Percentiles rank a stretch among this genome's conserved stretches.
Evolutionary conservation across 1,284 basidiomycete genomes (phyloP).

Genomic region (Earliella scabrosa): DNA sequence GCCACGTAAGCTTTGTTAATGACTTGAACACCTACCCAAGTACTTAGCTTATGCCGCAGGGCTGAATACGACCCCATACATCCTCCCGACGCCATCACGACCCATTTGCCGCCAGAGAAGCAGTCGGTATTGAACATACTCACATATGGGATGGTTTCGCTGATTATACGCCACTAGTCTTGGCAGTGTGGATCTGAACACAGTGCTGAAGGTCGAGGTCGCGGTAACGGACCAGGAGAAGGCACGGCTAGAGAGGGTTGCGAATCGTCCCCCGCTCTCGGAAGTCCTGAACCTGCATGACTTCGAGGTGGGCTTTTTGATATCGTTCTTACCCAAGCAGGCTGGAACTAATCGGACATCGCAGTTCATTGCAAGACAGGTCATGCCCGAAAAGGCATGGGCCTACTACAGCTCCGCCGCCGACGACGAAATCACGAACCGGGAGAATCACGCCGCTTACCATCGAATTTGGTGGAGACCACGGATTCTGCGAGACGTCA

Average conservation of each 20-base stretch:
- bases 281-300: slow-evolving; percentile 90
- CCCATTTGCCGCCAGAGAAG: slow-evolving; percentile 78
- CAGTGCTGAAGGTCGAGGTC: slow-evolving; percentile 60
- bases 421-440: slow-evolving; percentile 86
- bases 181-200: slow-evolving; percentile 69
- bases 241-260: slow-evolving; percentile 54
- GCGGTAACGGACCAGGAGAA: slow-evolving; percentile 65
- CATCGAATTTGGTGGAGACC: slow-evolving; percentile 96
- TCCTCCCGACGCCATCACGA: slow-evolving; percentile 86
- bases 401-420: slow-evolving; percentile 89
- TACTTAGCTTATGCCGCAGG: slow-evolving; percentile 33
- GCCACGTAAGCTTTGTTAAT: slow-evolving; percentile 57
- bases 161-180: slow-evolving; percentile 46
- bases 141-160: not conserved
- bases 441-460: slow-evolving; percentile 90
- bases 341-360: not conserved
- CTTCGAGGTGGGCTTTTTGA: slow-evolving; percentile 63
- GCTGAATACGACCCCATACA: slow-evolving; percentile 88
- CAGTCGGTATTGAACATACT: slow-evolving; percentile 50
- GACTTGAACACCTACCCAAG: slow-evolving; percentile 4
- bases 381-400: slow-evolving; percentile 85
- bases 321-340: not conserved
- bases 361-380: slow-evolving; percentile 73
- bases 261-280: slow-evolving; percentile 67
- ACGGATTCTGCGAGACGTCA: slow-evolving; percentile 84